phyloP scores from a whole-genome alignment of 306 rosid genomes.

The Pyrus communis region DNA sequence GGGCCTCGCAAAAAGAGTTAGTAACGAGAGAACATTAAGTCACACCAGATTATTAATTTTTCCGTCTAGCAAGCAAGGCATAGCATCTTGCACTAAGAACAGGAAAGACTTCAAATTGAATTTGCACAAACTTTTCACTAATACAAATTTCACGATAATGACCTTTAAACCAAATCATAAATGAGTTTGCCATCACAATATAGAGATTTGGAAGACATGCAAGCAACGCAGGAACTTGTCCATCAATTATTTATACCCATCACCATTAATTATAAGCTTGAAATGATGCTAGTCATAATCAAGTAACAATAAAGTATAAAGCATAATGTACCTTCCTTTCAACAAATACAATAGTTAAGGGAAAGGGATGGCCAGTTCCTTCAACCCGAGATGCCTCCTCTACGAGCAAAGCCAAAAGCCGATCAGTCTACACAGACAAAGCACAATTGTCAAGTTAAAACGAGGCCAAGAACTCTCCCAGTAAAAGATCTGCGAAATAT shows the following conservation, averaged over 20 bases:
- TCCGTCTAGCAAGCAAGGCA: background rate
- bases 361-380: constrained; percentile 60
- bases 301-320: background rate
- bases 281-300: constrained; percentile 5
- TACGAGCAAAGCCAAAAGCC: constrained; percentile 68
- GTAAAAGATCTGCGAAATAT: background rate
- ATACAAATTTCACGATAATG: background rate
- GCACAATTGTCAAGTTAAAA: background rate
- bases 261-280: background rate
- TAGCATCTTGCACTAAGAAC: background rate
- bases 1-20: background rate
- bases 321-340: constrained; percentile 63
- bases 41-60: background rate
- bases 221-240: background rate
- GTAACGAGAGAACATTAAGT: background rate
- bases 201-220: background rate
- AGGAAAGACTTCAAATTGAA: background rate
- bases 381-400: constrained; percentile 73
- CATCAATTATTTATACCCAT: background rate
- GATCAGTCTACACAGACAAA: constrained; percentile 54
- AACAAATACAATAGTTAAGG: constrained; percentile 75
- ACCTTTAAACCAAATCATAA: background rate
- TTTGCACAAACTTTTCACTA: background rate
- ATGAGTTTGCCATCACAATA: background rate
- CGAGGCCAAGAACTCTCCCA: background rate